Conservation (phyloP, 805 yeast species). For the Ascoidea tarda region DNA sequence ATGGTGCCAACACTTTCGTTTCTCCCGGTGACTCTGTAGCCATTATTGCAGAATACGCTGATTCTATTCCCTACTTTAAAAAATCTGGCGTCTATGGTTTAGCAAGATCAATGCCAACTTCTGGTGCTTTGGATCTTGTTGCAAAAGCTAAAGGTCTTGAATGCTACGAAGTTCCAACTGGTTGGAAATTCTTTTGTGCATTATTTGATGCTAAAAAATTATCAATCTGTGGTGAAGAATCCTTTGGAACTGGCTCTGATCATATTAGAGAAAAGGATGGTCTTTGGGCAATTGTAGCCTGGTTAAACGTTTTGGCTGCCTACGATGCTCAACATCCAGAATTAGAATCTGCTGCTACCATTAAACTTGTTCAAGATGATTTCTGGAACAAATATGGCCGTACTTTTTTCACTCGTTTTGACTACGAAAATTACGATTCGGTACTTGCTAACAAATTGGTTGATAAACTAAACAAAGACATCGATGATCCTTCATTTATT, state of each 20-base stretch:
- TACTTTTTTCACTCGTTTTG: constrained; percentile 94
- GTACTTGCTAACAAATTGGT: constrained; percentile 67
- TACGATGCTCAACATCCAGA: constrained; percentile 50
- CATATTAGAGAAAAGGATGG: constrained; percentile 98
- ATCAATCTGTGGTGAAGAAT: constrained; percentile 96
- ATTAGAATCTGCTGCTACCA: constrained; percentile 39
- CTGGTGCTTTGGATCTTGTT: constrained; percentile 85
- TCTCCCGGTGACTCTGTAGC: constrained; percentile 99
- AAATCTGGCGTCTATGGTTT: constrained; percentile 80
- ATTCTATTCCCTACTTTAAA: constrained; percentile 83
- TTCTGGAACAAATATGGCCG: constrained; percentile 93
- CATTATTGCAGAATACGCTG: constrained; percentile 86
- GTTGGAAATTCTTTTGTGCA: constrained; percentile 97
- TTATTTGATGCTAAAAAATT: constrained; percentile 85
- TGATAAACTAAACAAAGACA: constrained; percentile 29
- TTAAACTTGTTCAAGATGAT: constrained; percentile 62
- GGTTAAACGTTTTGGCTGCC: constrained; percentile 90
- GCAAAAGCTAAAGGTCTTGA: constrained; percentile 64
- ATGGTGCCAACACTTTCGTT: constrained; percentile 88
- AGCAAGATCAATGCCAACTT: constrained; percentile 96
- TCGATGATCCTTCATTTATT: constrained; percentile 23
- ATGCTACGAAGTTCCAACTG: constrained; percentile 93
- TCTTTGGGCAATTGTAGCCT: constrained; percentile 92
- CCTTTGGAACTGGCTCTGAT: constrained; percentile 92
- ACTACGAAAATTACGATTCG: constrained; percentile 69